Conservation (phyloP, 1,284 basidiomycete species). For the Leccinum insigne region DNA sequence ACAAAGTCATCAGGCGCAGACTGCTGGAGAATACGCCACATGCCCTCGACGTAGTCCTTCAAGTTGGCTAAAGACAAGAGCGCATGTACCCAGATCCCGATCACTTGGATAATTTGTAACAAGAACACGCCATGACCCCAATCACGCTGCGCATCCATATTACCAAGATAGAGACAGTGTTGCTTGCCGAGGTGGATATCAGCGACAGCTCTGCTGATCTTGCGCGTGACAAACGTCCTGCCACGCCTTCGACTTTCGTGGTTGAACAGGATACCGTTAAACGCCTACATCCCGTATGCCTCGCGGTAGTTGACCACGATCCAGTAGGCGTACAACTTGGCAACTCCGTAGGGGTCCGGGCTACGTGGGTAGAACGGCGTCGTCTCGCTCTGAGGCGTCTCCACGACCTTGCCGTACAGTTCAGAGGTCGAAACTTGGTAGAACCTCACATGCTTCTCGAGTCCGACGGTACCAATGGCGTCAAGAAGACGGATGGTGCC, state of each 20-base stretch:
- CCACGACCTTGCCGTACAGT: slow-evolving; percentile 90
- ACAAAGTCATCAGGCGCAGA: slow-evolving; percentile 82
- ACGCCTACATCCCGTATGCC: slow-evolving; percentile 90
- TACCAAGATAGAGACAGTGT: slow-evolving; percentile 85
- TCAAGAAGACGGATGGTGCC: slow-evolving; percentile 91
- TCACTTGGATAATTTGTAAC: not conserved
- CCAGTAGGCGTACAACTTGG: slow-evolving; percentile 89
- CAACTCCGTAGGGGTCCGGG: slow-evolving; percentile 76
- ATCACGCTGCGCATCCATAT: slow-evolving; percentile 88
- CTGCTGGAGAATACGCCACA: slow-evolving; percentile 96
- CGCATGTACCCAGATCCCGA: slow-evolving; percentile 11
- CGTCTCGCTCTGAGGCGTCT: slow-evolving; percentile 88
- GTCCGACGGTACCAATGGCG: slow-evolving; percentile 89
- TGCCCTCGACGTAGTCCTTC: slow-evolving; percentile 88
- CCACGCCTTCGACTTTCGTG: slow-evolving; percentile 92
- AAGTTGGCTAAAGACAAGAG: slow-evolving; percentile 42
- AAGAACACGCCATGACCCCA: slow-evolving; percentile 83
- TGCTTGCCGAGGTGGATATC: slow-evolving; percentile 89
- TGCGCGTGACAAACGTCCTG: slow-evolving; percentile 91
- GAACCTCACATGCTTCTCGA: slow-evolving; percentile 84
- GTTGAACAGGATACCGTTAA: slow-evolving; percentile 92
- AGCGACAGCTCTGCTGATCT: slow-evolving; percentile 87
- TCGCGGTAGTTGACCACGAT: slow-evolving; percentile 92
- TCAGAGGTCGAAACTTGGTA: slow-evolving; percentile 95
- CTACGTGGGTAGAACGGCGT: slow-evolving; percentile 94